Evolutionary conservation across 495 filamentous ascomycete species (phyloP), one percentile per base, ranked within the genome.

Genomic region (Hyaloscypha bicolor): DNA sequence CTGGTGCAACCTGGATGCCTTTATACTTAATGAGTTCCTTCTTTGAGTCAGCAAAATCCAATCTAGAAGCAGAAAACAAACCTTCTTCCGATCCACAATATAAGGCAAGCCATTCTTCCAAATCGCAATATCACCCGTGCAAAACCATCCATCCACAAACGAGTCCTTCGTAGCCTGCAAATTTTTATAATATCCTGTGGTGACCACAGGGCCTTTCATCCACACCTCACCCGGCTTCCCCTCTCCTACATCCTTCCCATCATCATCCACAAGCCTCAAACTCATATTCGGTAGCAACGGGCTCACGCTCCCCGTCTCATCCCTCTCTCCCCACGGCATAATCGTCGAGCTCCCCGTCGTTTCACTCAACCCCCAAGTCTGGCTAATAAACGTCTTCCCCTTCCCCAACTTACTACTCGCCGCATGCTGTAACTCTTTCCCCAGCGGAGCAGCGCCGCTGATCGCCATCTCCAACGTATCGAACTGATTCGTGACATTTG

Each of bases 361-460:
- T 73, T 63, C 62, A 55, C 59, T 69, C 59, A 70, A 63, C 19
- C 68, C 68, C 68, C 68, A 70, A 19, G 68, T 70, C 58, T 70
- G 68, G 29, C 56, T 65, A 39, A 70, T 70, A 52, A 70, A 70
- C 11, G 63, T 66, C 25, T 63, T 70, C 32, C 68, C 68, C 37
- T 60, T 68, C 4, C 66, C 66, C 25, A 70, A 30, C 45, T 66
- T 69, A 9, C n/a, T 37, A 53, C 53, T 66, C 19, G 68, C 62
- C 9, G 68, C 63, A 62, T 59, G 25, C 22, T 70, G 68, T 5
- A 98, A 80, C 64, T 97, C 93, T 22, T 85, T 81, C 0, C 91
- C 94, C 55, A 97, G 79, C 1, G 94, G 95, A 6, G 94, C 94
- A 2, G 94, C 94, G 3, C 93, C 94, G 91, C 95, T 9, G 86